Conservation (phyloP, 768 basidiomycete genomes). For the Inosperma sp. region DNA sequence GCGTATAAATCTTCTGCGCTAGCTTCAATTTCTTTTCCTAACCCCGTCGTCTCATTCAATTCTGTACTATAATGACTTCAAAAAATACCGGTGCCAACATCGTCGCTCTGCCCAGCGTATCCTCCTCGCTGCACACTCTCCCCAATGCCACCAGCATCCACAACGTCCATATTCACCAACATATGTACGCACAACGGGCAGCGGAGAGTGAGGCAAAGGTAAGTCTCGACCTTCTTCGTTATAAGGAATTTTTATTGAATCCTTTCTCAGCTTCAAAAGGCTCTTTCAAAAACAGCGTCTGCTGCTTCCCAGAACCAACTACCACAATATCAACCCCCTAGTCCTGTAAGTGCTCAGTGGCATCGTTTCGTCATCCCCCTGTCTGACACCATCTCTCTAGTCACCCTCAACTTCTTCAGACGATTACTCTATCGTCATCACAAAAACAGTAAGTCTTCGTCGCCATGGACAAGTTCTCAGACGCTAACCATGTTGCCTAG, state of each 20-base stretch:
- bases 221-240: slow-evolving; percentile 10
- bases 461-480: neutral
- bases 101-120: slow-evolving; percentile 69
- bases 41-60: slow-evolving; percentile 10
- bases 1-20: slow-evolving; percentile 10
- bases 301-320: slow-evolving; percentile 33
- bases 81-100: slow-evolving; percentile 38
- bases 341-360: slow-evolving; percentile 4
- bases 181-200: slow-evolving; percentile 63
- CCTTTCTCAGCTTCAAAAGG: slow-evolving; percentile 51
- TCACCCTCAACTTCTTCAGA: slow-evolving; percentile 34
- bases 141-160: slow-evolving; percentile 70
- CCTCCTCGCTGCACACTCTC: slow-evolving; percentile 60
- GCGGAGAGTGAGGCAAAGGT: slow-evolving; percentile 78
- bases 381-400: slow-evolving; percentile 22
- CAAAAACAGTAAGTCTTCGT: slow-evolving; percentile 40
- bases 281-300: slow-evolving; percentile 50
- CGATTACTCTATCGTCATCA: slow-evolving; percentile 48
- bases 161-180: slow-evolving; percentile 60
- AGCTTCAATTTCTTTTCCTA: neutral
- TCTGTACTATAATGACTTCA: slow-evolving; percentile 29
- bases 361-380: neutral
- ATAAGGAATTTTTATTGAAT: neutral
- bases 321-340: neutral
- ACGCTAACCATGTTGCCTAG: slow-evolving; percentile 12